These are phyloP conservation scores for Mycena latifolia DNA, from an alignment of 768 basidiomycete genomes.

Conservation along the genomic window DNA sequence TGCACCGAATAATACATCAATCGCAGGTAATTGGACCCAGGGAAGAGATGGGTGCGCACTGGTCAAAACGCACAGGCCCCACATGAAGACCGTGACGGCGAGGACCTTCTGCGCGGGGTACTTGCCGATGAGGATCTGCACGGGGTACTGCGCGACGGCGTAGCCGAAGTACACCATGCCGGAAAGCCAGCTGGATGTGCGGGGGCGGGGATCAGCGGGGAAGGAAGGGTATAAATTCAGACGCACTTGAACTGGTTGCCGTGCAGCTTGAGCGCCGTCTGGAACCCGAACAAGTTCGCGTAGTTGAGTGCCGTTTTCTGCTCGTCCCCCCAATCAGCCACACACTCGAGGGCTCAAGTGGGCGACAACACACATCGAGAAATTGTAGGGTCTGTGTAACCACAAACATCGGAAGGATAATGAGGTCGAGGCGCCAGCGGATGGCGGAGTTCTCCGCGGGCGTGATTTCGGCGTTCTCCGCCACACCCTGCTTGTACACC, in stretches of 20 bases:
- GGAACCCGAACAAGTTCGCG: slow-evolving; percentile 36
- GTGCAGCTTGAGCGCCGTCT: slow-evolving; percentile 28
- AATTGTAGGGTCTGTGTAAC: slow-evolving; percentile 37
- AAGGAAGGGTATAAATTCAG: too few relatives aligned
- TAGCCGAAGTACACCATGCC: slow-evolving; percentile 35
- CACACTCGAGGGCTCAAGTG: too few relatives aligned
- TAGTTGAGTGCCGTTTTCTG: slow-evolving; percentile 37
- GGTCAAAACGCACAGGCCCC: slow-evolving; percentile 37
- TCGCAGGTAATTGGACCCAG: too few relatives aligned
- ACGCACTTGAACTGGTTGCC: slow-evolving; percentile 37
- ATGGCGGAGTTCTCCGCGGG: slow-evolving; percentile 29
- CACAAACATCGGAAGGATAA: slow-evolving; percentile 31
- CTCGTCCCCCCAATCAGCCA: too few relatives aligned
- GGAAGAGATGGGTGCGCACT: too few relatives aligned
- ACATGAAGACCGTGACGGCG: slow-evolving; percentile 33
- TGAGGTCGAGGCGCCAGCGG: slow-evolving; percentile 35
- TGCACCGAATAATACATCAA: too few relatives aligned
- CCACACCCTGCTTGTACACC: slow-evolving; percentile 33
- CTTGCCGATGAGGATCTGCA: slow-evolving; percentile 34
- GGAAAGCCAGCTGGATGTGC: slow-evolving; percentile 34
- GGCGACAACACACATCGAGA: slow-evolving; percentile 30
- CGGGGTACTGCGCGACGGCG: slow-evolving; percentile 35
- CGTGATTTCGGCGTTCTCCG: slow-evolving; percentile 24
- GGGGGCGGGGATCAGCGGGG: too few relatives aligned
- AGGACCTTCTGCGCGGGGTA: slow-evolving; percentile 36